Percentiles rank a stretch among this genome's conserved stretches.
phyloP scores from a whole-genome alignment of 2,329 filamentous ascomycete genomes.

The Blastomyces percursus region DNA sequence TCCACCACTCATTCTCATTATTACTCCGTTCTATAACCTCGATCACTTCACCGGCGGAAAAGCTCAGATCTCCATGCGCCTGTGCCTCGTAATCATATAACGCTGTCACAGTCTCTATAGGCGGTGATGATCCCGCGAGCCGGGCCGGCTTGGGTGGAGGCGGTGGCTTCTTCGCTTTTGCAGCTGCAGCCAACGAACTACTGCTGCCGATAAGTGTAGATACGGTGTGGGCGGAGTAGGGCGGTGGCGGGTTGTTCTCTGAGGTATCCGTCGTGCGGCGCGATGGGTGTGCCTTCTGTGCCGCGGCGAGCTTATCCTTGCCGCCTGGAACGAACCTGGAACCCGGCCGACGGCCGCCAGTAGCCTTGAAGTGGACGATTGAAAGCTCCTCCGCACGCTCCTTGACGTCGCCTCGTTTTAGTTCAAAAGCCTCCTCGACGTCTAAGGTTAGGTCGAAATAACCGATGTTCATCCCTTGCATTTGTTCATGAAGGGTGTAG shows the following conservation, averaged over 20 bases:
- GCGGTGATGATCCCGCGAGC: slow-evolving; percentile 46
- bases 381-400: slow-evolving; percentile 74
- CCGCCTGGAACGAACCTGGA: slow-evolving; percentile 22
- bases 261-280: slow-evolving; percentile 33
- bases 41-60: slow-evolving; percentile 76
- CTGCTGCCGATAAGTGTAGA: slow-evolving; percentile 29
- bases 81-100: slow-evolving; percentile 95
- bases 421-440: slow-evolving; percentile 80
- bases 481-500: slow-evolving; percentile 94
- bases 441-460: slow-evolving; percentile 91
- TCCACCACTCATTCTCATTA: slow-evolving; percentile 98
- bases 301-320: slow-evolving; percentile 28
- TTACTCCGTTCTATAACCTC: slow-evolving; percentile 74
- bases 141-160: slow-evolving; percentile 73
- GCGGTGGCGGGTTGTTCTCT: slow-evolving; percentile 55
- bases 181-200: slow-evolving; percentile 39
- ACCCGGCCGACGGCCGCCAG: slow-evolving; percentile 45
- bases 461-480: slow-evolving; percentile 94
- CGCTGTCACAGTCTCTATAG: slow-evolving; percentile 71
- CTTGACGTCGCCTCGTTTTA: slow-evolving; percentile 80
- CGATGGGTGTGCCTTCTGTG: slow-evolving; percentile 26
- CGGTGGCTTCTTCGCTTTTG: slow-evolving; percentile 58
- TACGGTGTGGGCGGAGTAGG: slow-evolving; percentile 48
- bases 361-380: slow-evolving; percentile 87
- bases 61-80: slow-evolving; percentile 86